phyloP scores from a whole-genome alignment of 257 asterid genomes.

The Plectranthus barbatus region DNA sequence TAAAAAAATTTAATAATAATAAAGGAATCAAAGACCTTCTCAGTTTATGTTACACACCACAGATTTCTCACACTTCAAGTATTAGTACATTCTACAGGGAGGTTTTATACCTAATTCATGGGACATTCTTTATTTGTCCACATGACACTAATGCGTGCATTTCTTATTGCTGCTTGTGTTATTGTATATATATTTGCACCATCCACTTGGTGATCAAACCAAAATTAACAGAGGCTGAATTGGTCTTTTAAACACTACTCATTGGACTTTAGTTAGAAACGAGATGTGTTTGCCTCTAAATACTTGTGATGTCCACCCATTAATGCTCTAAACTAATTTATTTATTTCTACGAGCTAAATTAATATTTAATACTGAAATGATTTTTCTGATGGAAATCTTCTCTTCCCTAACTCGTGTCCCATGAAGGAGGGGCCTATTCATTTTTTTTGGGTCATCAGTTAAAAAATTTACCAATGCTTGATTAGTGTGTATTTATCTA shows the following conservation, averaged over 20 bases:
- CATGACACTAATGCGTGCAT: neutral
- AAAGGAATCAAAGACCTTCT: neutral
- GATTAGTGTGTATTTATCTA: neutral
- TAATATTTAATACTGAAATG: neutral
- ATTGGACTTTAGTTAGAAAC: neutral
- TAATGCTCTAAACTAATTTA: neutral
- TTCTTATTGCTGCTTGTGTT: neutral
- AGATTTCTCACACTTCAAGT: neutral
- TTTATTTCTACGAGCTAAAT: neutral
- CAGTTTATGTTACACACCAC: neutral
- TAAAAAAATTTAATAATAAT: no score
- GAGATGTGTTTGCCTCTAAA: neutral
- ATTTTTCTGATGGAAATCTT: neutral
- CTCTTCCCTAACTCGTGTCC: no score
- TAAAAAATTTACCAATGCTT: neutral
- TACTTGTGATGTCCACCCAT: neutral
- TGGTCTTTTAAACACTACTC: neutral
- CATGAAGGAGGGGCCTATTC: neutral
- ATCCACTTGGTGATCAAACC: neutral
- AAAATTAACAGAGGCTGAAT: neutral
- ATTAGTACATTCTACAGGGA: neutral
- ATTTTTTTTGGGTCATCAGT: slow-evolving; percentile 24
- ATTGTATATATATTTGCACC: neutral
- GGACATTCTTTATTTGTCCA: neutral
- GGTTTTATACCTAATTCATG: neutral